Conservation (phyloP, 495 filamentous ascomycete species). For the Lophiotrema nucula region DNA sequence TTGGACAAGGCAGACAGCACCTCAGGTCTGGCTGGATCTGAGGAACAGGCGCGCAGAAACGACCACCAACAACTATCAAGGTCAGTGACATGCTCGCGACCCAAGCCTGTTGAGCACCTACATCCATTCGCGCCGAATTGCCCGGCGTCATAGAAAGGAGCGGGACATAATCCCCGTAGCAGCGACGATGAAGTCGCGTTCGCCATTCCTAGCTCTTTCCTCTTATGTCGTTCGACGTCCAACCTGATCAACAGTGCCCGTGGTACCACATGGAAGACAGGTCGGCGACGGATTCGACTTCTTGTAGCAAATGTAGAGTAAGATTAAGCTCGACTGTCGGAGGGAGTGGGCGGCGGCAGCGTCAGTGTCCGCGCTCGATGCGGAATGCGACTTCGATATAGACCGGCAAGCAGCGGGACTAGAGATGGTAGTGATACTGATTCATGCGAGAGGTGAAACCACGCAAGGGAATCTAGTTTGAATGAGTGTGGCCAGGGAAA, state of each 20-base stretch:
- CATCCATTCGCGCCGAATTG: conserved; percentile 66
- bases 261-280: conserved; percentile 5
- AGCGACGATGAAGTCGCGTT: conserved; percentile 23
- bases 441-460: conserved; percentile 22
- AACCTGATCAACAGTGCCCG: conserved; percentile 1
- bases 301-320: too few species aligned
- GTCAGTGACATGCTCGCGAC: conserved; percentile 25
- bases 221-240: not conserved
- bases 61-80: conserved; percentile 61
- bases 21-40: conserved; percentile 44
- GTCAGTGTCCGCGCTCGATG: too few species aligned
- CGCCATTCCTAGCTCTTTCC: conserved; percentile 19
- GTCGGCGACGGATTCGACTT: too few species aligned
- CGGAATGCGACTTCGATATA: too few species aligned
- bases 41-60: conserved; percentile 58
- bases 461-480: not conserved
- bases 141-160: conserved; percentile 62
- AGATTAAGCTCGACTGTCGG: not conserved
- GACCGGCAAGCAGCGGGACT: too few species aligned
- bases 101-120: conserved; percentile 46
- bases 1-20: conserved; percentile 91
- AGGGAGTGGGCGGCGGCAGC: too few species aligned
- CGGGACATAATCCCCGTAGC: conserved; percentile 55
- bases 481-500: conserved; percentile 2
- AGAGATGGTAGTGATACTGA: conserved; percentile 8